phyloP scores from a whole-genome alignment of 106 monocot genomes.

The Dendrobium huoshanense region DNA sequence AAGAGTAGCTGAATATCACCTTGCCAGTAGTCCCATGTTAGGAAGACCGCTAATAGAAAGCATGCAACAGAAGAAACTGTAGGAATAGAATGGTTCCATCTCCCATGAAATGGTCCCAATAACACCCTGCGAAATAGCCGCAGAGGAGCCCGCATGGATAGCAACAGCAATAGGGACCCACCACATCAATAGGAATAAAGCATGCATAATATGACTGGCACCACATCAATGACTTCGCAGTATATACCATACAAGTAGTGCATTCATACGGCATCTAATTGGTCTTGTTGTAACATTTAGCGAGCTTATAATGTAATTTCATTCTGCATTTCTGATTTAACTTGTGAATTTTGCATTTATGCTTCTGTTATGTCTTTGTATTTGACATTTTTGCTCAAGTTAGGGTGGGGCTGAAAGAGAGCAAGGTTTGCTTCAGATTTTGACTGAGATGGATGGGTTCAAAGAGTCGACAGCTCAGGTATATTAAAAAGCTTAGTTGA shows the following conservation, averaged over 20 bases:
- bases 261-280: not conserved
- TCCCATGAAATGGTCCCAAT: not conserved
- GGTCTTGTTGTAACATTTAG: not conserved
- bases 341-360: not conserved
- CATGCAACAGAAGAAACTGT: not conserved
- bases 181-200: not conserved
- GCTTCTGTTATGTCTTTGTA: not conserved
- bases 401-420: conserved; percentile 91
- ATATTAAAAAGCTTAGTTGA: not conserved
- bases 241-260: not conserved
- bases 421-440: conserved; percentile 90
- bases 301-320: not conserved
- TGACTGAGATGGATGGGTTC: conserved; percentile 91
- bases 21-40: not conserved
- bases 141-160: not conserved
- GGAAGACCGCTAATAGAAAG: not conserved
- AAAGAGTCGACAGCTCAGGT: conserved; percentile 70
- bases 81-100: not conserved
- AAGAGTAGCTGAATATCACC: not conserved
- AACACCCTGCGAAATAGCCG: not conserved
- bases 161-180: not conserved
- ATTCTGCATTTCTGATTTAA: not conserved
- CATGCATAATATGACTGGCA: not conserved
- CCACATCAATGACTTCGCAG: not conserved
- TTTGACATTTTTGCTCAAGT: conserved; percentile 10